Evolutionary conservation across 2,329 filamentous ascomycete genomes (phyloP), one percentile per base, ranked within the genome.

Genomic region (Furcasterigmium furcatum): DNA sequence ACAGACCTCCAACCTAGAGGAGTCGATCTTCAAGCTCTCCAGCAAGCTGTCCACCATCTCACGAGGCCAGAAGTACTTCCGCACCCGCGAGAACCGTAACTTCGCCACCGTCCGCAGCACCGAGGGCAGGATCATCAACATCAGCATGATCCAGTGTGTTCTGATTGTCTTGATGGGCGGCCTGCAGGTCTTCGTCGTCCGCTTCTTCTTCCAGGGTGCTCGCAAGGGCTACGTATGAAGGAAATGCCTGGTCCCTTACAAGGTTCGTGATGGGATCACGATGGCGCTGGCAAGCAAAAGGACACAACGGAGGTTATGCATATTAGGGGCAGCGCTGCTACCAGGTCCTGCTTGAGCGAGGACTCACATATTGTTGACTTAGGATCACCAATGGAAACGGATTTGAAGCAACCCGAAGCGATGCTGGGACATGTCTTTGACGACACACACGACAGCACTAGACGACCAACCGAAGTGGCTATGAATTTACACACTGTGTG

Each of bases 21-120:
- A 99, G 72, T 92, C 90, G 34, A 87, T 97, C 59, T 90, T 94
- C 76, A 96, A 96, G 74, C 79, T 99, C 49, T 96, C 91, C 12
- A 85, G 89, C 52, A 90, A 95, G 63, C 74, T 99, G 42, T 96
- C 91, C 13, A 96, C 91, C 51, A 94, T 99, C 63, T 91, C 88
- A 35, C 83, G 94, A 61, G 96, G 96, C 74, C 94, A 99, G 64
- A 99, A 99, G 68, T 99, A 99, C 76, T 99, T 99, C 84, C 88
- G 95, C 52, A 99, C 94, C 3, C 85, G 94, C 55, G 94, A 99
- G 77, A 99, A 99, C 79, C 82, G 94, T 51, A 99, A 99, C 73
- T 97, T 99, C 72, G 95, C 89, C 73, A 99, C 94, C 9, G 94
- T 99, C 58, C 81, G 89, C 66, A 96, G 91, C 72, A 99, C 94